Evolutionary conservation across 306 rosid species (phyloP).

Genomic region (Cajanus cajan): DNA sequence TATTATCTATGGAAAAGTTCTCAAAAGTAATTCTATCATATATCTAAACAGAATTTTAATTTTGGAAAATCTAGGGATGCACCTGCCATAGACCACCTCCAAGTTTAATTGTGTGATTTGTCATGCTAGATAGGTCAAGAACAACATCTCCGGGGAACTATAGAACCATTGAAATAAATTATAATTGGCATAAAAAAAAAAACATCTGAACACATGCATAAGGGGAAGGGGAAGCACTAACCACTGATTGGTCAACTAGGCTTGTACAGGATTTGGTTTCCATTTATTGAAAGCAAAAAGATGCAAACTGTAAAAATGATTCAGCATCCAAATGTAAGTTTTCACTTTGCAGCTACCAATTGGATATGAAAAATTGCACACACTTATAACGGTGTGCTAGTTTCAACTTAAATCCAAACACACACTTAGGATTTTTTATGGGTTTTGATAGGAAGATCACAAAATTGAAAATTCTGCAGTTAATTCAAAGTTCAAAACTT

Average conservation of each 20-base stretch:
- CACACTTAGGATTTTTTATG: no score
- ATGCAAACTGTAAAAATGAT: conserved; percentile 27
- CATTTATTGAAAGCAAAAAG: conserved; percentile 44
- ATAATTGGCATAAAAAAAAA: not conserved
- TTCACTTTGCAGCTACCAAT: no score
- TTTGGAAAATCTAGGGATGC: not conserved
- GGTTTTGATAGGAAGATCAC: no score
- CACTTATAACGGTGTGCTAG: no score
- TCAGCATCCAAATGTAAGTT: not conserved
- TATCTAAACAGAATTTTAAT: no score
- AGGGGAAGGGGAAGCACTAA: conserved; percentile 34
- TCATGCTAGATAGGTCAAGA: conserved; percentile 78
- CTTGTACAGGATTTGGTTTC: conserved; percentile 48
- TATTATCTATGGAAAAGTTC: no score
- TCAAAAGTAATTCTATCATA: no score
- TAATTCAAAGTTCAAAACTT: no score
- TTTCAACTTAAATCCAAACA: no score
- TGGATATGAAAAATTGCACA: no score
- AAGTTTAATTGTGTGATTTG: conserved; percentile 83
- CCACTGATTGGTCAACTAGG: conserved; percentile 53
- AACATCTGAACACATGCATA: no score
- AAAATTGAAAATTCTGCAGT: no score
- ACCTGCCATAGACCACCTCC: conserved; percentile 92
- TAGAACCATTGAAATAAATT: not conserved
- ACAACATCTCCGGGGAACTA: conserved; percentile 90